Evolutionary conservation across 2,329 filamentous ascomycete genomes (phyloP).

Genomic region (Aspergillus sojae): DNA sequence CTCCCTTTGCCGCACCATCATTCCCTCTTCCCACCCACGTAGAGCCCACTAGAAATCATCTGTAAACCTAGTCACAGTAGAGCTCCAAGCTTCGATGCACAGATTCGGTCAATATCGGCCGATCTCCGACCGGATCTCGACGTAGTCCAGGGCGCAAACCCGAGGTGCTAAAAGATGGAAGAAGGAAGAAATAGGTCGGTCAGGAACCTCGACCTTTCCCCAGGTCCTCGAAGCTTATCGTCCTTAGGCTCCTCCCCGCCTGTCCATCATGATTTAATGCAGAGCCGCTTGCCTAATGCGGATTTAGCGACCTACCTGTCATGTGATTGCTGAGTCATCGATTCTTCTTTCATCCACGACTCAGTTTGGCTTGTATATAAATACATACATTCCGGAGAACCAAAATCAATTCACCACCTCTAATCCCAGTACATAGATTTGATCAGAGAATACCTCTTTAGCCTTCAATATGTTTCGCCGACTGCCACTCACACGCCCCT

Average conservation of each 20-base stretch:
- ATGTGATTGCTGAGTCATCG: conserved; percentile 27
- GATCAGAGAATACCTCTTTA: neutral
- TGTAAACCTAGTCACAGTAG: neutral
- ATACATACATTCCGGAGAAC: no score
- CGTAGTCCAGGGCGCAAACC: neutral
- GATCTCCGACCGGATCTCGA: neutral
- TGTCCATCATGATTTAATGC: conserved; percentile 21
- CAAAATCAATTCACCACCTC: neutral
- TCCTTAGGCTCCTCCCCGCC: conserved; percentile 33
- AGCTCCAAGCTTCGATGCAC: neutral
- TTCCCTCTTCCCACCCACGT: neutral
- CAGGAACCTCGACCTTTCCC: conserved; percentile 11
- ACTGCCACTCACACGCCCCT: neutral
- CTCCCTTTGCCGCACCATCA: conserved; percentile 1
- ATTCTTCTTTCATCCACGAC: neutral
- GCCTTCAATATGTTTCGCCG: conserved; percentile 11
- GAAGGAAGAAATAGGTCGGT: conserved; percentile 7
- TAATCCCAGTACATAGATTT: neutral
- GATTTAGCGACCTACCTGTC: conserved; percentile 5
- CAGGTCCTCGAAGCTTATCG: conserved; percentile 35
- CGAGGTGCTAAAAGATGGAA: conserved; percentile 5
- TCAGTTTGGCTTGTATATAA: neutral
- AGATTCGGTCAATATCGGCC: neutral
- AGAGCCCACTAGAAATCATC: neutral
- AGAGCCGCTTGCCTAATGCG: conserved; percentile 20